Evolutionary conservation across 345 rosid species (phyloP).

Genomic region (Salix arbutifolia): DNA sequence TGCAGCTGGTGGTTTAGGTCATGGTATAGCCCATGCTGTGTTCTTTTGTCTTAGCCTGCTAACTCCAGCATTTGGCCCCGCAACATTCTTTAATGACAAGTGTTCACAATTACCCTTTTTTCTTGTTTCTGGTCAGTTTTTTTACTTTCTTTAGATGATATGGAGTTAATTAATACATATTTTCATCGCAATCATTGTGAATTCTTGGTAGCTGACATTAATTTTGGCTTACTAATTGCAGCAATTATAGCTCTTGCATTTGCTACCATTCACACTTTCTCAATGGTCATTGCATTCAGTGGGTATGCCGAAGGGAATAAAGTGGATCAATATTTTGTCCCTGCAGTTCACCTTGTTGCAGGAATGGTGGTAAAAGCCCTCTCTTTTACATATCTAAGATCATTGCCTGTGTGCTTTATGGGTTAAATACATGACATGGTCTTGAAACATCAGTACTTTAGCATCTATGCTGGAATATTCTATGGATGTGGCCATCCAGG

Average conservation of each 20-base stretch:
- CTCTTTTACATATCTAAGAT: neutral
- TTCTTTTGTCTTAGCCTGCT: slow-evolving; percentile 93
- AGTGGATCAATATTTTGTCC: slow-evolving; percentile 78
- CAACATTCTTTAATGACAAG: slow-evolving; percentile 68
- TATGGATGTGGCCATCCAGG: neutral
- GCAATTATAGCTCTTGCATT: slow-evolving; percentile 87
- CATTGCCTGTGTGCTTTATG: neutral
- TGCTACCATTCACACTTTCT: slow-evolving; percentile 87
- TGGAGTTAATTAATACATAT: neutral
- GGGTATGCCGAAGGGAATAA: slow-evolving; percentile 85
- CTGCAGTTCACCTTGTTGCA: slow-evolving; percentile 73
- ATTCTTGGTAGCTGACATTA: slow-evolving; percentile 7
- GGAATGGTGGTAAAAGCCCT: slow-evolving; percentile 66
- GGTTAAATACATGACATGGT: neutral
- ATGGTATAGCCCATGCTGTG: slow-evolving; percentile 96
- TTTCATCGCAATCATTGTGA: neutral
- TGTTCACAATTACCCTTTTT: slow-evolving; percentile 85
- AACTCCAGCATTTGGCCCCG: slow-evolving; percentile 96
- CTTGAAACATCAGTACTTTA: neutral
- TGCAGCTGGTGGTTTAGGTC: slow-evolving; percentile 99
- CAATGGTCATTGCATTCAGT: slow-evolving; percentile 92
- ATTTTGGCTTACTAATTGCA: slow-evolving; percentile 37
- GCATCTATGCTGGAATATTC: neutral
- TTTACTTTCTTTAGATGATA: neutral
- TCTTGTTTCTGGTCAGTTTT: slow-evolving; percentile 78